Conservation (phyloP, 2,329 filamentous ascomycete genomes). For the Paecilomyces fulvus region DNA sequence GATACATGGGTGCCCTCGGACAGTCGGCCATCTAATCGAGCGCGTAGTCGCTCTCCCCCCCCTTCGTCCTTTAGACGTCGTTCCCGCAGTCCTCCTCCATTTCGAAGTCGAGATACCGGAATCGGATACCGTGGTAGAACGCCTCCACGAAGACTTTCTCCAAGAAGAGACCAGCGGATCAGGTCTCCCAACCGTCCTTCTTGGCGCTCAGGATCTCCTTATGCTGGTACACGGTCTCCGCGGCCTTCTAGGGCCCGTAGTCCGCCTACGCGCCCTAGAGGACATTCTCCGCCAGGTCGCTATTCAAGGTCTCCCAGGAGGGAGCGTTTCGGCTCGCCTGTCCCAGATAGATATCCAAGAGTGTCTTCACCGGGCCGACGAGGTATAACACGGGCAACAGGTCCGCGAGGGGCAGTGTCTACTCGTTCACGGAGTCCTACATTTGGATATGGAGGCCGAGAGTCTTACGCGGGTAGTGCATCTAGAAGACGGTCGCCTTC, state of each 20-base stretch:
- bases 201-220: constrained; percentile 35
- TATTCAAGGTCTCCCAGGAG: constrained; percentile 24
- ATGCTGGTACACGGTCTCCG: constrained; percentile 20
- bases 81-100: constrained; percentile 35
- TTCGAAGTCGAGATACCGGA: constrained; percentile 26
- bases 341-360: constrained; percentile 20
- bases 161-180: constrained; percentile 29
- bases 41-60: constrained; percentile 36
- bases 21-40: constrained; percentile 22
- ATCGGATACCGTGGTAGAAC: constrained; percentile 23
- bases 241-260: constrained; percentile 23
- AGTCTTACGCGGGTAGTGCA: constrained; percentile 40
- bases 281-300: constrained; percentile 27
- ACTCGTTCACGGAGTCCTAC: constrained; percentile 48
- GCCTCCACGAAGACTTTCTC: constrained; percentile 33
- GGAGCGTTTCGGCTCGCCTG: constrained; percentile 22
- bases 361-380: constrained; percentile 40
- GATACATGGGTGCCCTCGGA: constrained; percentile 36
- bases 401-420: constrained; percentile 28
- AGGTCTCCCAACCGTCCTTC: constrained; percentile 28
- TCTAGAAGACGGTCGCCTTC: constrained; percentile 50
- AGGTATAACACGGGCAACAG: constrained; percentile 17
- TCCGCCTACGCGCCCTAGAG: constrained; percentile 26
- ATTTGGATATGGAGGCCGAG: constrained; percentile 42
- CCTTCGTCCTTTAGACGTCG: constrained; percentile 28